A percentile compares a stretch with the other conserved stretches of the same genome.
These are phyloP conservation scores for Claviceps sorghi DNA, from an alignment of 2,329 filamentous ascomycete species.

Conservation along the genomic window DNA sequence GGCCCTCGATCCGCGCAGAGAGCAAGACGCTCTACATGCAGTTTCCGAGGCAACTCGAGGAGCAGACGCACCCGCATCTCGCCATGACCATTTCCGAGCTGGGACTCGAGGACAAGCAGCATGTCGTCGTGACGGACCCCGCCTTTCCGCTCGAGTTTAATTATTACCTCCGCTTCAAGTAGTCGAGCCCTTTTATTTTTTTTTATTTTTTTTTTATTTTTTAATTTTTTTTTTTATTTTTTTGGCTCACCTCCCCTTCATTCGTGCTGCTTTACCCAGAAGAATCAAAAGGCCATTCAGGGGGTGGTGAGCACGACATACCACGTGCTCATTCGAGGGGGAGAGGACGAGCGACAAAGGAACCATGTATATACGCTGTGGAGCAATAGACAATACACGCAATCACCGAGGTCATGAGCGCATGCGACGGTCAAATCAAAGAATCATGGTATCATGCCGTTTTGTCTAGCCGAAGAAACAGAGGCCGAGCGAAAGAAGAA, in stretches of 20 bases:
- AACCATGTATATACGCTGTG: background rate
- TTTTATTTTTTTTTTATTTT: background rate
- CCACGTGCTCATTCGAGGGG: background rate
- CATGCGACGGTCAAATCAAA: background rate
- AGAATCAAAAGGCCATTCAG: too few species aligned
- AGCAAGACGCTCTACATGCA: slow-evolving; percentile 85
- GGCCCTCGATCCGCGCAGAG: slow-evolving; percentile 67
- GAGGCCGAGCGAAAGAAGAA: background rate
- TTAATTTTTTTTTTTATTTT: background rate
- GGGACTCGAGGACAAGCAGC: slow-evolving; percentile 60
- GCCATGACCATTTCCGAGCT: slow-evolving; percentile 63
- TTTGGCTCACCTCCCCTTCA: too few species aligned
- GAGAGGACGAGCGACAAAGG: background rate
- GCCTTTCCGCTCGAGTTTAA: slow-evolving; percentile 62
- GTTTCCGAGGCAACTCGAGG: slow-evolving; percentile 63
- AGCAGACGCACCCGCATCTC: slow-evolving; percentile 72
- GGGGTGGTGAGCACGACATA: too few species aligned
- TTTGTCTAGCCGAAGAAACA: slow-evolving; percentile 14
- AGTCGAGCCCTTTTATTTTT: background rate
- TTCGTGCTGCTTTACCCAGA: too few species aligned
- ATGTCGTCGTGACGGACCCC: slow-evolving; percentile 86
- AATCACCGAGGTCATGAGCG: too few species aligned
- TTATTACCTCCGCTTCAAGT: slow-evolving; percentile 35
- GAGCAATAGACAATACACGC: background rate
- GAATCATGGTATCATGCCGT: slow-evolving; percentile 21